Evolutionary conservation across 2,329 filamentous ascomycete genomes (phyloP).

Genomic region (Leptographium lundbergii): DNA sequence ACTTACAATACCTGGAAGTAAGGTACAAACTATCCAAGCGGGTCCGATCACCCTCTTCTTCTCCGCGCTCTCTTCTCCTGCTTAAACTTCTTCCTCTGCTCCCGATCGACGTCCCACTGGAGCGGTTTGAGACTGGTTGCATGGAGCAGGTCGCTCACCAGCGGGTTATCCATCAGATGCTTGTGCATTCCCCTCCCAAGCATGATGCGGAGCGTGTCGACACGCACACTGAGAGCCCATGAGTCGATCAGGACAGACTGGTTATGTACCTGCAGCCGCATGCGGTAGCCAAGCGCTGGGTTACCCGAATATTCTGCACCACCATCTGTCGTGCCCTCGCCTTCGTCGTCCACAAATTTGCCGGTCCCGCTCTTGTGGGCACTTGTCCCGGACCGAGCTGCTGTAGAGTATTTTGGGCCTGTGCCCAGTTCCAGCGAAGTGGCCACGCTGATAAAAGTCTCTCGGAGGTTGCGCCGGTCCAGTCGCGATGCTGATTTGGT

Average conservation of each 20-base stretch:
- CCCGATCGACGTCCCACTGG: background rate
- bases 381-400: slow-evolving; percentile 26
- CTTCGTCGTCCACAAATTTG: background rate
- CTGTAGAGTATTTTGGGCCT: slow-evolving; percentile 41
- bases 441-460: slow-evolving; percentile 36
- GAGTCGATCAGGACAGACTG: slow-evolving; percentile 32
- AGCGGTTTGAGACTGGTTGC: background rate
- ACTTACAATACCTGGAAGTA: background rate
- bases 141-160: slow-evolving; percentile 22
- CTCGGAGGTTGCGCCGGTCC: slow-evolving; percentile 33
- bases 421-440: slow-evolving; percentile 41
- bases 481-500: slow-evolving; percentile 38
- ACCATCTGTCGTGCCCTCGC: background rate
- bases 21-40: background rate
- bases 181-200: slow-evolving; percentile 31
- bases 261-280: slow-evolving; percentile 35
- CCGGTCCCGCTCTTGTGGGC: slow-evolving; percentile 27
- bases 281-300: slow-evolving; percentile 36
- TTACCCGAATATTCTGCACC: background rate
- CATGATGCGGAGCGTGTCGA: slow-evolving; percentile 34
- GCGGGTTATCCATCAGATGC: slow-evolving; percentile 27
- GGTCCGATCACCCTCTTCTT: background rate
- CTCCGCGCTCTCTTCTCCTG: background rate
- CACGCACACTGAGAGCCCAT: slow-evolving; percentile 36
- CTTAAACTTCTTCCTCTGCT: background rate